phyloP scores from a whole-genome alignment of 805 yeast species.

The Candida easanensis region DNA sequence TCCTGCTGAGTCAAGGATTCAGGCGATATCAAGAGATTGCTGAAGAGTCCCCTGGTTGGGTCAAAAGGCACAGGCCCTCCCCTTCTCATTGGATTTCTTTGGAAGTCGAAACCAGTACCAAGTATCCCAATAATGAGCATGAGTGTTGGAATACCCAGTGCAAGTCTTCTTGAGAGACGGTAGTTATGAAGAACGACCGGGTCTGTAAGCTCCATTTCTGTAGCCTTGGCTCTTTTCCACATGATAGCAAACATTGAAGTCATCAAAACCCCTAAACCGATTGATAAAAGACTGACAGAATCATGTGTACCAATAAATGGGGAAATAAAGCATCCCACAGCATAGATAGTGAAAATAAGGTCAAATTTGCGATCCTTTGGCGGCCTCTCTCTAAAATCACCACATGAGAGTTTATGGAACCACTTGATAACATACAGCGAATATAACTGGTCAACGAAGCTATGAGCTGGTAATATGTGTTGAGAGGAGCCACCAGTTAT shows the following conservation, averaged over 20 bases:
- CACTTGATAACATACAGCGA: not conserved
- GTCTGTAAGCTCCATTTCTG: not conserved
- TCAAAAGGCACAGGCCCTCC: no score
- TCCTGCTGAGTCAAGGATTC: no score
- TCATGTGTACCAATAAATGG: no score
- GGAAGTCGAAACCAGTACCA: not conserved
- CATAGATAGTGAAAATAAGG: not conserved
- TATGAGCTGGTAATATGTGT: no score
- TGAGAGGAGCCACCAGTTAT: no score
- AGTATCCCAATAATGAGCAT: not conserved
- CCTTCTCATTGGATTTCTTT: not conserved
- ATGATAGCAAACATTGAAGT: not conserved
- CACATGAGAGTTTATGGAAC: not conserved
- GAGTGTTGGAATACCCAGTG: not conserved
- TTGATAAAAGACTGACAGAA: no score
- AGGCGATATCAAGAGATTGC: no score
- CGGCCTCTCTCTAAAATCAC: not conserved
- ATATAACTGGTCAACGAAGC: no score
- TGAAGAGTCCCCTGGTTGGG: no score
- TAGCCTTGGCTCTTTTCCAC: not conserved
- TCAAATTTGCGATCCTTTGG: not conserved
- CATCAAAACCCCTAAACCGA: not conserved
- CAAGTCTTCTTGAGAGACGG: not conserved
- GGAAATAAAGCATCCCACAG: not conserved
- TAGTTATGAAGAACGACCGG: not conserved